Base-by-base conservation (phyloP, 2,329 filamentous ascomycete species). In the Verticillium zaregamsianum region DNA sequence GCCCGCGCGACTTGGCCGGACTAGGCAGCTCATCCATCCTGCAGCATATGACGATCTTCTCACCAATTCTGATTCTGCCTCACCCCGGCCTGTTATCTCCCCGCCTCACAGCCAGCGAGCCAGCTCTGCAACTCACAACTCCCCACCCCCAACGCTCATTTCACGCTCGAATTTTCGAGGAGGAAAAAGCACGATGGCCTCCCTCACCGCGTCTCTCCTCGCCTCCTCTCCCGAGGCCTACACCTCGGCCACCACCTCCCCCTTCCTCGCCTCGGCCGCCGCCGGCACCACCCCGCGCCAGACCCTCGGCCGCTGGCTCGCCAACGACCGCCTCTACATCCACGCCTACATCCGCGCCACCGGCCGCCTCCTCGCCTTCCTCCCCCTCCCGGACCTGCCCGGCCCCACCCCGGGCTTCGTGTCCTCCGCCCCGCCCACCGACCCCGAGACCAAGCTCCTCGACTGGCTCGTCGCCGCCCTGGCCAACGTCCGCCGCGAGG, bases 301-400 rank as follows among this genome's bases (percentile, higher is more conserved):
- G 0, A 74, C 79, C 1, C 77, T 92, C 12, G 82, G 83, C 23
- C 80, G 82, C 71, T 92, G 90, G 90, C 84, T 92, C 54, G 84
- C 86, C 14, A 89, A 91, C 72, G 89, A 92, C 73, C 80, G 86
- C 9, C 82, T 92, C 63, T 90, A 91, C 74, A 86, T 89, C 37
- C 87, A 90, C 65, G 84, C 85, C 58, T 90, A 91, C 73, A 83
- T 91, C 67, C 81, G 83, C 31, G 90, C 90, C 67, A 83, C 87
- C 25, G 88, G 88, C 9, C 77, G 80, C n/a, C 74, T 91, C 8
- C 82, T 92, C 32, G 78, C 83, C 37, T 86, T 88, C 66, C 79
- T 91, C 55, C 75, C 83, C 5, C 77, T 90, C 0, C 83, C 85
- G 0, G 68, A 72, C n/a, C 64, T 63, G 0, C 67, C 61, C 4